phyloP scores from a whole-genome alignment of 306 rosid genomes.

The Pyrus pyrifolia region DNA sequence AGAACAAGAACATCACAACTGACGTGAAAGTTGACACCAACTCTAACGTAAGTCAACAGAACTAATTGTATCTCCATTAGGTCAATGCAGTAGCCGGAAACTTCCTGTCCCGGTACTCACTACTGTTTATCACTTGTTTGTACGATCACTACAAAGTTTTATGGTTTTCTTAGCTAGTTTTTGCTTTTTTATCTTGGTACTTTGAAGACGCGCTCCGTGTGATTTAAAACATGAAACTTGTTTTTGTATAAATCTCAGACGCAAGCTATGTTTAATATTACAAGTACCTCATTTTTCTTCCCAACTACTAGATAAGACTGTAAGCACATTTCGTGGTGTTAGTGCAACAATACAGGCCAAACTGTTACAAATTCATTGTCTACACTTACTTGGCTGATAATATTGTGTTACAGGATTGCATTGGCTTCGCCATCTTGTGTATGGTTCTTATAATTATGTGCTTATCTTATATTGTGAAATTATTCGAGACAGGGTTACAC shows the following conservation, averaged over 20 bases:
- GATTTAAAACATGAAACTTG: neutral
- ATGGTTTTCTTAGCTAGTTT: neutral
- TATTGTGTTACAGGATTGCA: neutral
- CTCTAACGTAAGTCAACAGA: conserved; percentile 56
- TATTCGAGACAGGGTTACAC: neutral
- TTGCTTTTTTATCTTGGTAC: neutral
- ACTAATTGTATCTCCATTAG: neutral
- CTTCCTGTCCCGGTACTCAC: neutral
- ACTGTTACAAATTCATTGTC: neutral
- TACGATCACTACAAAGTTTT: neutral
- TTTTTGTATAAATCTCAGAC: neutral
- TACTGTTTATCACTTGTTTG: no score
- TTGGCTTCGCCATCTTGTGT: neutral
- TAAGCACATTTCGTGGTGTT: neutral
- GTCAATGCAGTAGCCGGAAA: neutral
- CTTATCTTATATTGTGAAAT: neutral
- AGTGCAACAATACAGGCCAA: neutral
- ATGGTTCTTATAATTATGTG: neutral
- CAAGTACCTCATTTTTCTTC: neutral
- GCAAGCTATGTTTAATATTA: neutral
- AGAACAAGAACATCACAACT: conserved; percentile 92
- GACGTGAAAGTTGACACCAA: conserved; percentile 81
- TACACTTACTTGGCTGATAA: neutral
- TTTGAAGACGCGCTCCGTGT: neutral
- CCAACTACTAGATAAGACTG: neutral